Evolutionary conservation across 108 stramenopile genomes (phyloP).

Genomic region (Nitzschia putrida): DNA sequence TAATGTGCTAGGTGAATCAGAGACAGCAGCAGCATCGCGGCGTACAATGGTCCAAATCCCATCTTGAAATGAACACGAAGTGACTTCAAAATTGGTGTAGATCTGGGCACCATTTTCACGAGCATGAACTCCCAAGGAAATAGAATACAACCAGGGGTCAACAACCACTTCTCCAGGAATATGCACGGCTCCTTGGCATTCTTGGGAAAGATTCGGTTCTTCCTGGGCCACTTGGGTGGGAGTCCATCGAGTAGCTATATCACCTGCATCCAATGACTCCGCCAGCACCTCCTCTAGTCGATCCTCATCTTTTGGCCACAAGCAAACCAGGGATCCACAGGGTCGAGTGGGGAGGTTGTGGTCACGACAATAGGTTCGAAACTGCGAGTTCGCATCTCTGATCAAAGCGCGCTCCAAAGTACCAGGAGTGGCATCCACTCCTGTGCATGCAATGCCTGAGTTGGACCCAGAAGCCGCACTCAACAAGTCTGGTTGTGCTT

Average conservation of each 20-base stretch:
- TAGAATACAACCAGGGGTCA: slow-evolving; percentile 82
- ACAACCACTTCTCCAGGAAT: slow-evolving; percentile 82
- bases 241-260: slow-evolving; percentile 52
- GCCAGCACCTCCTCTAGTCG: slow-evolving; percentile 41
- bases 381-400: slow-evolving; percentile 61
- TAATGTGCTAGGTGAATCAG: slow-evolving; percentile 5
- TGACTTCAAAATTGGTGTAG: slow-evolving; percentile 36
- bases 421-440: slow-evolving; percentile 74
- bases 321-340: slow-evolving; percentile 73
- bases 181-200: slow-evolving; percentile 62
- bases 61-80: slow-evolving; percentile 33
- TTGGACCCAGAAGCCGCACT: slow-evolving; percentile 62
- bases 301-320: slow-evolving; percentile 65
- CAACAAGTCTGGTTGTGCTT: slow-evolving; percentile 56
- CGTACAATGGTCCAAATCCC: slow-evolving; percentile 41
- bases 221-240: slow-evolving; percentile 35
- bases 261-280: slow-evolving; percentile 75
- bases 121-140: slow-evolving; percentile 70
- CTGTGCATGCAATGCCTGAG: slow-evolving; percentile 78
- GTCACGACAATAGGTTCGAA: slow-evolving; percentile 53
- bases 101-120: slow-evolving; percentile 61
- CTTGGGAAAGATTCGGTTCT: slow-evolving; percentile 55
- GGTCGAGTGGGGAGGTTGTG: slow-evolving; percentile 62
- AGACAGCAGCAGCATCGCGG: not conserved
- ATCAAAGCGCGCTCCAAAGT: slow-evolving; percentile 75